phyloP scores from a whole-genome alignment of 2,329 filamentous ascomycete species.

The Penicillium sclerotiorum region DNA sequence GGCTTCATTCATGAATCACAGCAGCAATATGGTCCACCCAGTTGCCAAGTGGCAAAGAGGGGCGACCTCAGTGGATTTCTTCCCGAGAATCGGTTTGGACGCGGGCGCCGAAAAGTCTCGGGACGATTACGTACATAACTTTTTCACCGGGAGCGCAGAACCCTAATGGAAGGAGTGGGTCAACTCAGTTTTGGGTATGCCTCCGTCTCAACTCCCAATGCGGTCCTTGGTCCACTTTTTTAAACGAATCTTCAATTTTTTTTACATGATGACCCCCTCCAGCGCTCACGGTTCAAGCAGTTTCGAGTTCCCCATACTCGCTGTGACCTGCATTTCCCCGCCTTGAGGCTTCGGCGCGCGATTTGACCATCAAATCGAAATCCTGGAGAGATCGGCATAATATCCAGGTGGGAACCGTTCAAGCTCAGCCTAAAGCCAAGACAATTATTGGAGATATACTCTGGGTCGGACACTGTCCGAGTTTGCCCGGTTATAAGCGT shows the following conservation, averaged over 20 bases:
- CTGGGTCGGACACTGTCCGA: constrained; percentile 2
- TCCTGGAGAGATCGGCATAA: background rate
- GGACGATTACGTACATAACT: constrained; percentile 4
- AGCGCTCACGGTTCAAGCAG: background rate
- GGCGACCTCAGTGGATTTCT: background rate
- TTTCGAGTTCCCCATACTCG: background rate
- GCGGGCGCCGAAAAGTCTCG: constrained; percentile 3
- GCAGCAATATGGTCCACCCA: background rate
- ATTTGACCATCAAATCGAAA: background rate
- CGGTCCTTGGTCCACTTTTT: constrained; percentile 5
- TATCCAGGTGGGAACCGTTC: background rate
- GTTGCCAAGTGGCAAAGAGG: background rate
- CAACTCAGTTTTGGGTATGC: background rate
- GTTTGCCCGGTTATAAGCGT: constrained; percentile 4
- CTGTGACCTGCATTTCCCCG: background rate
- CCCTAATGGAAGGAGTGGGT: constrained; percentile 4
- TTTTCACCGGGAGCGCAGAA: constrained; percentile 2
- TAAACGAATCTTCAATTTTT: constrained; percentile 2
- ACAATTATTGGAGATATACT: background rate
- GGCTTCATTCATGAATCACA: background rate
- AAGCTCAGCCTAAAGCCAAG: constrained; percentile 5
- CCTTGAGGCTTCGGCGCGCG: background rate
- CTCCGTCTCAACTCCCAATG: constrained; percentile 1
- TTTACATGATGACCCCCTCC: constrained; percentile 3
- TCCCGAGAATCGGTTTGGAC: background rate